Evolutionary conservation across 2,329 filamentous ascomycete genomes (phyloP).

Genomic region (Xylaria polymorpha): DNA sequence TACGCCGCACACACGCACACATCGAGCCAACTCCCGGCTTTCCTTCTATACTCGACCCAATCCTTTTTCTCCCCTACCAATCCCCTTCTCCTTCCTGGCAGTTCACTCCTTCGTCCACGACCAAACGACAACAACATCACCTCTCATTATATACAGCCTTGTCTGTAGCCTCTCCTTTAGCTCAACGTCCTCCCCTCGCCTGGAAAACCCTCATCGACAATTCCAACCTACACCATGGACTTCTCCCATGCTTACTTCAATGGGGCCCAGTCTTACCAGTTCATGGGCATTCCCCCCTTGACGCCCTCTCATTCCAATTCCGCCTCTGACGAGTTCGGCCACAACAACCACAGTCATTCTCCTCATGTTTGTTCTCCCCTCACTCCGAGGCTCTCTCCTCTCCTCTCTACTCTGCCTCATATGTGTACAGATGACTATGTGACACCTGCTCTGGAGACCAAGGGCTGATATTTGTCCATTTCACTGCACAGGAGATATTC

Average conservation of each 20-base stretch:
- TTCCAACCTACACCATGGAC: conserved; percentile 57
- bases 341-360: conserved; percentile 57
- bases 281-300: conserved; percentile 64
- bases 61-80: conserved; percentile 11
- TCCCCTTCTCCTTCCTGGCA: conserved; percentile 14
- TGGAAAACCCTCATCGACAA: conserved; percentile 3
- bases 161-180: conserved; percentile 28
- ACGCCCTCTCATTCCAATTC: conserved; percentile 67
- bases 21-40: conserved; percentile 2
- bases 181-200: conserved; percentile 9
- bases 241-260: conserved; percentile 64
- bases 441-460: neutral
- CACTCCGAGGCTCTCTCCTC: neutral
- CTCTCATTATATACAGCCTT: conserved; percentile 23
- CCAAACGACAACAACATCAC: conserved; percentile 6
- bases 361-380: conserved; percentile 62
- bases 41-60: conserved; percentile 16
- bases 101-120: neutral
- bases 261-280: conserved; percentile 64
- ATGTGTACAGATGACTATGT: neutral
- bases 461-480: conserved; percentile 39
- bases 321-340: conserved; percentile 64
- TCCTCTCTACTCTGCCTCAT: conserved; percentile 5
- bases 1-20: neutral
- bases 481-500: conserved; percentile 59